Percentiles rank a stretch among this genome's conserved stretches.
Conservation (phyloP, 148 eudicot species). For the Cornus suecica region DNA sequence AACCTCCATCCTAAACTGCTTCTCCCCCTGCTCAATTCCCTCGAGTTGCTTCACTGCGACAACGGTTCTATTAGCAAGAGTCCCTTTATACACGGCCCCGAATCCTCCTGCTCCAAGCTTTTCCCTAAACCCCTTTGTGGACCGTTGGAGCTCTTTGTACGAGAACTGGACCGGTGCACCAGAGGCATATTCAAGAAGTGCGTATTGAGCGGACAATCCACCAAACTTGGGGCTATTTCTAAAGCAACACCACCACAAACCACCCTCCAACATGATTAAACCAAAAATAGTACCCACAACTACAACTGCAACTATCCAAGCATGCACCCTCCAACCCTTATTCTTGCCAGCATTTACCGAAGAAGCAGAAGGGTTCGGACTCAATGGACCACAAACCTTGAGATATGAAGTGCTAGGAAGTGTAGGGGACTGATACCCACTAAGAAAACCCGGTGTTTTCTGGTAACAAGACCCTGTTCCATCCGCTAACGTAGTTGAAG, state of each 20-base stretch:
- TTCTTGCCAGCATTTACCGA: conserved; percentile 1
- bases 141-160: conserved; percentile 58
- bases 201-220: conserved; percentile 54
- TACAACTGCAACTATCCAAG: conserved; percentile 56
- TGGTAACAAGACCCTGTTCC: conserved; percentile 71
- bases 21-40: conserved; percentile 94
- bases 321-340: conserved; percentile 23
- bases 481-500: conserved; percentile 65
- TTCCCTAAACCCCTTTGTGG: conserved; percentile 76
- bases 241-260: conserved; percentile 78
- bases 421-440: conserved; percentile 72
- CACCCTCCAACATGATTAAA: conserved; percentile 41
- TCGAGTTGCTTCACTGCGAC: conserved; percentile 84
- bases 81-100: conserved; percentile 77
- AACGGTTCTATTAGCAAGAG: conserved; percentile 52
- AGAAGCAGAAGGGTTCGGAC: conserved; percentile 42
- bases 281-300: conserved; percentile 40
- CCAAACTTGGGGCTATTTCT: conserved; percentile 61
- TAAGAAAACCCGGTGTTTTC: conserved; percentile 44
- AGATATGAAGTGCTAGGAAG: conserved; percentile 86
- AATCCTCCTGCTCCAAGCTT: conserved; percentile 91
- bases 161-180: conserved; percentile 90
- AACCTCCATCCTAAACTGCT: conserved; percentile 91
- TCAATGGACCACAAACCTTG: conserved; percentile 56
- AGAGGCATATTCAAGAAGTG: conserved; percentile 87